phyloP scores from a whole-genome alignment of 1,284 basidiomycete genomes.

The Papiliotrema flavescens region DNA sequence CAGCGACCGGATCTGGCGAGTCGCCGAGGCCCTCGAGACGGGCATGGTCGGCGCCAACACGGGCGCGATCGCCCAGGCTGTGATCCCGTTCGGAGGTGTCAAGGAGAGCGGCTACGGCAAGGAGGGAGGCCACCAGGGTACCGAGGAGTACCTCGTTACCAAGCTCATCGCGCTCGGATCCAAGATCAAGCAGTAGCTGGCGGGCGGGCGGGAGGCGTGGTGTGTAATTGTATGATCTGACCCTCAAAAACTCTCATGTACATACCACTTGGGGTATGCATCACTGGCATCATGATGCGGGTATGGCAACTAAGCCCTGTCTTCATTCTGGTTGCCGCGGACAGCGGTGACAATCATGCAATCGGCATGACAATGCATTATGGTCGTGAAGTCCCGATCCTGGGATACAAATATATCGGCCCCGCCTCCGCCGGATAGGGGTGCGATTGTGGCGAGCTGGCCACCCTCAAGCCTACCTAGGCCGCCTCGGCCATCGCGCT shows the following conservation, averaged over 20 bases:
- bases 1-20: slow-evolving; percentile 85
- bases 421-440: too few relatives aligned
- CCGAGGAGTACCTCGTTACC: slow-evolving; percentile 42
- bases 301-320: too few relatives aligned
- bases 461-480: too few relatives aligned
- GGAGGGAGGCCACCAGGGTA: slow-evolving; percentile 43
- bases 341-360: too few relatives aligned
- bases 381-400: too few relatives aligned
- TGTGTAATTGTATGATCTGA: background rate
- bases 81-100: slow-evolving; percentile 85
- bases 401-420: too few relatives aligned
- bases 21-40: slow-evolving; percentile 94
- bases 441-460: too few relatives aligned
- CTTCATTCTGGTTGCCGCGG: too few relatives aligned
- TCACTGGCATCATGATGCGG: too few relatives aligned
- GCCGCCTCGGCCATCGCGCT: slow-evolving; percentile 4
- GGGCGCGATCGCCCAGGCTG: slow-evolving; percentile 60
- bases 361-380: too few relatives aligned
- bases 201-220: background rate
- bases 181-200: slow-evolving; percentile 2
- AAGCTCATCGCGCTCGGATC: slow-evolving; percentile 41
- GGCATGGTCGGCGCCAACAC: slow-evolving; percentile 78
- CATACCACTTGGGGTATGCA: background rate
- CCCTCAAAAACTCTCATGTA: background rate
- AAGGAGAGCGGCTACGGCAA: slow-evolving; percentile 46